Evolutionary conservation across 2,329 filamentous ascomycete genomes (phyloP).

Genomic region (Fusarium anguioides): DNA sequence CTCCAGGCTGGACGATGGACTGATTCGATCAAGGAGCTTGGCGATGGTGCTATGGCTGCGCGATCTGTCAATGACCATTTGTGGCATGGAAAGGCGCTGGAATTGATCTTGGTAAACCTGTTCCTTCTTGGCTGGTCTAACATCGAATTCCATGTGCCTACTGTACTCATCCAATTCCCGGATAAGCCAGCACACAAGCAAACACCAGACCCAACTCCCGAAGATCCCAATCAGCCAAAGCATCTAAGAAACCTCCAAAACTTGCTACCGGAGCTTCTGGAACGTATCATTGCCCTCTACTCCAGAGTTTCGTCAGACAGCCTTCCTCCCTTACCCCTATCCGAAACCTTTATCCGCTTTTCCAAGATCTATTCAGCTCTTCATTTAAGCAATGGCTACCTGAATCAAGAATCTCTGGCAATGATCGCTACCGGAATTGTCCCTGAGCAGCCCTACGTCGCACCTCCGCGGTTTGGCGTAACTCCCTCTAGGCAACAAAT

Average conservation of each 20-base stretch:
- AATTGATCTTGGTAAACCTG: conserved; percentile 85
- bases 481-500: conserved; percentile 72
- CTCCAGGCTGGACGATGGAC: conserved; percentile 90
- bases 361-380: conserved; percentile 75
- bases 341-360: conserved; percentile 79
- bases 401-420: conserved; percentile 70
- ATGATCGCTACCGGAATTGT: conserved; percentile 73
- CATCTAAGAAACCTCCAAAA: conserved; percentile 65
- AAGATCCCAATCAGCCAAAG: conserved; percentile 60
- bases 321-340: conserved; percentile 75
- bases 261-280: conserved; percentile 78
- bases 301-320: conserved; percentile 76
- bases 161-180: conserved; percentile 63
- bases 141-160: conserved; percentile 82
- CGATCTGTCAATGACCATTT: conserved; percentile 87
- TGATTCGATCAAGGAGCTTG: conserved; percentile 85
- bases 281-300: conserved; percentile 80
- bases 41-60: conserved; percentile 81
- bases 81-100: conserved; percentile 97
- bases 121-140: conserved; percentile 86
- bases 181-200: conserved; percentile 57
- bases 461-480: conserved; percentile 67
- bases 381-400: conserved; percentile 71
- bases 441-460: conserved; percentile 61
- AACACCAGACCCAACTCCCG: conserved; percentile 42